Conservation (phyloP, 2,329 filamentous ascomycete genomes). For the Xylariaceae sp. region DNA sequence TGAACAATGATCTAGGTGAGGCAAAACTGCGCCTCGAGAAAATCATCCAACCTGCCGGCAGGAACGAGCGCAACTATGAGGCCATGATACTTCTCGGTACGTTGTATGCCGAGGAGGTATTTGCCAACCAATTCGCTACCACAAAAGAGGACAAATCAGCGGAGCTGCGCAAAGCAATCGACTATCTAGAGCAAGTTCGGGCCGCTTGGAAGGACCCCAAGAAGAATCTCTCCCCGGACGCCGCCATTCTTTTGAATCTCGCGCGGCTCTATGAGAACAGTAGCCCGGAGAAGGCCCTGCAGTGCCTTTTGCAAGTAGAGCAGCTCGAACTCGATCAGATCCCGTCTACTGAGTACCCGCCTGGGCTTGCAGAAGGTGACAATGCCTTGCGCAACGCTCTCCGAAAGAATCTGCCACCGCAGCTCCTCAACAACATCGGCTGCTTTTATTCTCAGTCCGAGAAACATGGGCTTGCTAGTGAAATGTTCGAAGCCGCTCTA, state of each 20-base stretch:
- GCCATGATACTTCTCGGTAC: slow-evolving; percentile 91
- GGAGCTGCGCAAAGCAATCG: slow-evolving; percentile 83
- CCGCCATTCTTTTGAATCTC: slow-evolving; percentile 86
- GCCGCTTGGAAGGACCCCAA: slow-evolving; percentile 90
- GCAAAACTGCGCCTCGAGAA: slow-evolving; percentile 94
- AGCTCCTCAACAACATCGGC: slow-evolving; percentile 94
- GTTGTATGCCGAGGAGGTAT: slow-evolving; percentile 91
- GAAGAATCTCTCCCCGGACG: slow-evolving; percentile 75
- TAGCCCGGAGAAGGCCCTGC: slow-evolving; percentile 83
- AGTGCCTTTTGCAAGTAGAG: slow-evolving; percentile 89
- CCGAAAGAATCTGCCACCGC: slow-evolving; percentile 78
- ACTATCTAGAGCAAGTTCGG: slow-evolving; percentile 79
- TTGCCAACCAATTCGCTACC: slow-evolving; percentile 68
- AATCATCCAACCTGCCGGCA: slow-evolving; percentile 81
- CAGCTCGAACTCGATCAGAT: slow-evolving; percentile 82
- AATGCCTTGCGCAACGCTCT: slow-evolving; percentile 59
- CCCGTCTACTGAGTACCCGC: slow-evolving; percentile 64
- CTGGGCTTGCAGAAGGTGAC: slow-evolving; percentile 61
- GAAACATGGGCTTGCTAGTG: slow-evolving; percentile 74
- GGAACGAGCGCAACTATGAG: slow-evolving; percentile 60
- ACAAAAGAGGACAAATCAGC: slow-evolving; percentile 82
- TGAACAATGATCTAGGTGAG: slow-evolving; percentile 81
- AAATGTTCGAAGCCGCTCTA: slow-evolving; percentile 89
- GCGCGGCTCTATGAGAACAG: slow-evolving; percentile 86
- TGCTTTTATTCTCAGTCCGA: slow-evolving; percentile 92